Conservation (phyloP, 306 rosid genomes). For the Arachis hypogaea region DNA sequence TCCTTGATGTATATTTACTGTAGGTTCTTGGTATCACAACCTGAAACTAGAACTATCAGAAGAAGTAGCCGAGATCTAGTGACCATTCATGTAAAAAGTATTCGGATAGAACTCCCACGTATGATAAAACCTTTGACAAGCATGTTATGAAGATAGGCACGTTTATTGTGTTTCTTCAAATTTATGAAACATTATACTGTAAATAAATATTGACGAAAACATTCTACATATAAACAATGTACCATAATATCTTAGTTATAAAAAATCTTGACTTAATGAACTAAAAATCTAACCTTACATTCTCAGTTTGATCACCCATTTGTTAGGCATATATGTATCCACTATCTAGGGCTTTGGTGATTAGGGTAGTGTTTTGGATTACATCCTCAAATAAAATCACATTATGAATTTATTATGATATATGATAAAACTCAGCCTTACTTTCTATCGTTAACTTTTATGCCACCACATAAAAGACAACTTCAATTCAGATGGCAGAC, state of each 20-base stretch:
- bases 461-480: background rate
- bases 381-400: background rate
- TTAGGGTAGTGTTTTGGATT: background rate
- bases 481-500: background rate
- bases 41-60: slow-evolving; percentile 55
- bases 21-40: slow-evolving; percentile 94
- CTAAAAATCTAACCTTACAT: background rate
- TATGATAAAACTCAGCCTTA: background rate
- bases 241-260: slow-evolving; percentile 14
- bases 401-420: background rate
- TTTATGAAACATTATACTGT: slow-evolving; percentile 16
- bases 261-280: background rate
- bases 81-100: slow-evolving; percentile 20
- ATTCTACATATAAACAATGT: slow-evolving; percentile 2
- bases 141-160: slow-evolving; percentile 17
- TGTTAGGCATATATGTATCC: slow-evolving; percentile 4
- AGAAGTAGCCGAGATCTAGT: slow-evolving; percentile 34
- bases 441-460: background rate
- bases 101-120: slow-evolving; percentile 5
- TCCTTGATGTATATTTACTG: slow-evolving; percentile 82
- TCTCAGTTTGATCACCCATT: slow-evolving; percentile 15
- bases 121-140: slow-evolving; percentile 22
- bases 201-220: slow-evolving; percentile 14
- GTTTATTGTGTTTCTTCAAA: slow-evolving; percentile 16
- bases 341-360: background rate